Base-by-base conservation (phyloP, 768 basidiomycete species). In the Hydnum rufescens region DNA sequence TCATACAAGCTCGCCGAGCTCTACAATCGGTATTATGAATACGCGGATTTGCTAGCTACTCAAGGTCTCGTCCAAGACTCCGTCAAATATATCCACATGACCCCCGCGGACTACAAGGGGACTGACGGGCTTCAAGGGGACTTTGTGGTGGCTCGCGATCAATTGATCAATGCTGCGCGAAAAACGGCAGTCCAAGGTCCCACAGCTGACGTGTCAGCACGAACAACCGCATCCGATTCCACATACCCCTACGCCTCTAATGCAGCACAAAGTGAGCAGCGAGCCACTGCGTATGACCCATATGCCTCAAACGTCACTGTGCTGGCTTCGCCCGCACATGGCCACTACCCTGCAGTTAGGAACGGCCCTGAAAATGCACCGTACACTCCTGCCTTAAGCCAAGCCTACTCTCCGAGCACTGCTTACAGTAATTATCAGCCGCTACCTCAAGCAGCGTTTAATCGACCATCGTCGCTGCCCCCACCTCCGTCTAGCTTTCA, bases 1-100 rank as follows among this genome's bases (percentile, higher is more conserved):
- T 70, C 76, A 1, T 96, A 82, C 72, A 89, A 87, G 65, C 74
- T 97, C 18, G 77, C 85, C 0, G 70, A 69, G 5, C 66, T 99
- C 46, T 97, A 99, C 61, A 90, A 96, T 61, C 75, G 82, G 13
- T 97, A 95, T 69, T 78, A 85, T 60, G 95, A 97, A 64, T 99
- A 97, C 59, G 89, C 93, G 2, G 87, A 95, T 57, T 68, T 96
- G 50, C 72, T 99, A 25, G 84, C 84, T 4, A 74, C 80, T 0
- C 93, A 97, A 62, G 92, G 92, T n/a, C 72, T 92, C 19, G 68
- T 90, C 48, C 74, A 78, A 58, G 79, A 90, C 52, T 92, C 90
- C 0, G 73, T 79, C 23, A 70, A 71, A 39, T 93, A 87, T 64
- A 66, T 95, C 63, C 74, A 76, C 60, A 66, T 86, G 58, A 87